Evolutionary conservation across 1,139 yeast species (phyloP).

Genomic region (Nakaseomyces glabratus): DNA sequence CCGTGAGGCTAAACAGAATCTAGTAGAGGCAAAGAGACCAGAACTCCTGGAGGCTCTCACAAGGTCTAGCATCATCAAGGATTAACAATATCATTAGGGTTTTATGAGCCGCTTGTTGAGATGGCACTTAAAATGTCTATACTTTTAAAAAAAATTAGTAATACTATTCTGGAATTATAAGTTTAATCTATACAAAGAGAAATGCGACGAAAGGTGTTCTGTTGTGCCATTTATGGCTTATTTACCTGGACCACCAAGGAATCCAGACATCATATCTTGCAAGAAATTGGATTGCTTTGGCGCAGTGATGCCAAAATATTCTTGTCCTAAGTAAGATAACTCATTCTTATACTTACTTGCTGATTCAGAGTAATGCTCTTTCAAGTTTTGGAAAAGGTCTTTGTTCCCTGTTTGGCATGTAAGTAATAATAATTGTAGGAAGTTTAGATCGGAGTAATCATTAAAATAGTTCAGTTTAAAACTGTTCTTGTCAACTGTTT

Average conservation of each 20-base stretch:
- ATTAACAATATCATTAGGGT: constrained; percentile 9
- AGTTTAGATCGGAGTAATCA: constrained; percentile 43
- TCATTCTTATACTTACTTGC: constrained; percentile 35
- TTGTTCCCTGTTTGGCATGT: constrained; percentile 49
- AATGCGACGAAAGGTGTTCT: neutral
- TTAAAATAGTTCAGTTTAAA: constrained; percentile 28
- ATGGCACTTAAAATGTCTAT: too few species aligned
- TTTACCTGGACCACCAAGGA: constrained; percentile 41
- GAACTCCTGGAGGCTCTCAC: constrained; percentile 63
- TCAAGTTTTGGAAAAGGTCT: constrained; percentile 45
- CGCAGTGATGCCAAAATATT: constrained; percentile 50
- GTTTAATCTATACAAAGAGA: too few species aligned
- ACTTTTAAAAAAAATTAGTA: too few species aligned
- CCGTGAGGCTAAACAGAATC: constrained; percentile 60
- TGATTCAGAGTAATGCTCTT: constrained; percentile 40
- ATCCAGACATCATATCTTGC: constrained; percentile 80
- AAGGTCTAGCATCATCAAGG: constrained; percentile 27
- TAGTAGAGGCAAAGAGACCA: constrained; percentile 51
- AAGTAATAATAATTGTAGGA: constrained; percentile 58
- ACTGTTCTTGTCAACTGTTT: constrained; percentile 20
- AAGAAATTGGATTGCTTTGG: constrained; percentile 57
- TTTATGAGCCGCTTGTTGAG: too few species aligned
- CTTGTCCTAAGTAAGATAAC: constrained; percentile 45
- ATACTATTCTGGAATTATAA: too few species aligned
- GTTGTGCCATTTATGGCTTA: neutral